Base-by-base conservation (phyloP, 768 basidiomycete species). In the Psilocybe sp. region DNA sequence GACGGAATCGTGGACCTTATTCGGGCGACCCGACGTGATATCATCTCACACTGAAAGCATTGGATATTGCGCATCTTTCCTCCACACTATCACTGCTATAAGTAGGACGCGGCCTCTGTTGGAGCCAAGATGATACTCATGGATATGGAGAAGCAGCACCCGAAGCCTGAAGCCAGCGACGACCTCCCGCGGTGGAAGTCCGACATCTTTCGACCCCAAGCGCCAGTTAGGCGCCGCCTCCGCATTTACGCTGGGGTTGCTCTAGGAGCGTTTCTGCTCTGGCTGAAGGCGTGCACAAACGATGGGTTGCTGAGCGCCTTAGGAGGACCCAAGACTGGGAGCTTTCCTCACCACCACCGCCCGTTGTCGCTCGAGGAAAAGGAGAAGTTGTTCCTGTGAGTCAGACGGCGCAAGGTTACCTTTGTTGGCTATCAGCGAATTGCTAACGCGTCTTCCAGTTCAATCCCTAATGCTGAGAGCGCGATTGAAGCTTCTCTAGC, bases 401-500 rank as follows among this genome's bases (percentile, higher is more conserved):
- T 57, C 23, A 15, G 1, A 14, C 19, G 35, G 1, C 14, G 31
- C 23, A 13, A 14, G 31, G 15, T 39, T 41, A n/a, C n/a, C n/a
- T n/a, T 18, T 16, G 18, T 9, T 14, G 19, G 15, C 15, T 18
- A 11, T 42, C 8, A 36, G 20, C 38, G 19, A 31, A 44, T 15
- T 16, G 18, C n/a, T 18, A 44, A 34, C 9, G 35, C 31, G 10
- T 36, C 37, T 15, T n/a, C 1, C 34, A 63, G 62, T n/a, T 59
- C 63, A 31, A 56, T 85, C 10, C 87, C 86, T 1, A 77, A 72
- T 52, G 58, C 71, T 5, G 75, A 78, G 42, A 84, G 80, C 50
- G 87, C 87, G 1, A 57, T 83, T 1, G 71, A 70, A 23, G 72
- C 79, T 5, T 85, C 86, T 16, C 74, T 77, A 15, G 63, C 66